Base-by-base conservation (phyloP, 2,329 filamentous ascomycete genomes). In the Ascochyta fabae region DNA sequence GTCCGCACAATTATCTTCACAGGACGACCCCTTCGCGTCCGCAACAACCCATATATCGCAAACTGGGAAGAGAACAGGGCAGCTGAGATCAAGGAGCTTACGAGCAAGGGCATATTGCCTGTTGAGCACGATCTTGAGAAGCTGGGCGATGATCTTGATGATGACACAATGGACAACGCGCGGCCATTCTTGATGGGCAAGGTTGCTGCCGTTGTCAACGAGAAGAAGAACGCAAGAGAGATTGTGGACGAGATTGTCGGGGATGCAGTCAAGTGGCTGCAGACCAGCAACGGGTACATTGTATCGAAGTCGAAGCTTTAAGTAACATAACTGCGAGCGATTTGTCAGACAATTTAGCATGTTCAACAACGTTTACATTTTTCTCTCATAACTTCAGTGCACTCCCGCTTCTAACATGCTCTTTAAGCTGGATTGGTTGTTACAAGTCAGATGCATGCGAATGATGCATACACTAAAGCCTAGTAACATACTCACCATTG, bases 1-100 rank as follows among this genome's bases (percentile, higher is more conserved):
- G 82, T 98, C 75, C 90, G 92, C 75, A 99, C 95, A 45, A 91
- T 98, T 77, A 99, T 99, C 81, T 99, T 98, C 85, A 99, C 95
- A 53, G 95, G 95, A 52, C 91, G 95, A 55, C 95, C 95, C 33
- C 84, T 99, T 74, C 91, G 95, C 66, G 95, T 99, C 56, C 89
- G 93, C 75, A 95, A 86, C 75, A 99, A 98, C 82, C 78, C 89
- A 6, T 99, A 99, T 79, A 98, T 99, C 72, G 77, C 86, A 73
- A 91, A 96, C 83, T 99, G 95, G 95, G 94, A 99, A 81, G 88
- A 89, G 70, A 95, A 98, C 83, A 90, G 95, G 67, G 82, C 84
- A 65, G 81, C 85, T 35, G 95, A 99, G 83, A 96, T 99, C 78
- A 96, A 93, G 84, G 86, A 96, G 73, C 86, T 99, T 52, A 96